phyloP scores from a whole-genome alignment of 2,329 filamentous ascomycete genomes.

The Furcasterigmium sp. region DNA sequence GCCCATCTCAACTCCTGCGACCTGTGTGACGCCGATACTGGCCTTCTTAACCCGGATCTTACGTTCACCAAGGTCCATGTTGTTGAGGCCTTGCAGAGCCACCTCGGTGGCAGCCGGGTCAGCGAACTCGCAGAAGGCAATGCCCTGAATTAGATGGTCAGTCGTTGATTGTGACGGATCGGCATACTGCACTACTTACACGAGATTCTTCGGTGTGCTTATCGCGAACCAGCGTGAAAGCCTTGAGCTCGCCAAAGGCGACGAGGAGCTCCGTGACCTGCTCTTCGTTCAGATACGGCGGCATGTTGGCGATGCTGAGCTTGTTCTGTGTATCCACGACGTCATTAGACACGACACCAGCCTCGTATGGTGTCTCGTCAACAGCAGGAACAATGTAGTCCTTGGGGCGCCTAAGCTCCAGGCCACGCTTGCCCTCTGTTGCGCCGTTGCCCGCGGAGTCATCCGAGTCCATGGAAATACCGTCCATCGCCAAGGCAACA shows the following conservation, averaged over 20 bases:
- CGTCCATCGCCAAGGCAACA: slow-evolving; percentile 83
- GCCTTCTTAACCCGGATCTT: slow-evolving; percentile 82
- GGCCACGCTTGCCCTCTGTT: slow-evolving; percentile 44
- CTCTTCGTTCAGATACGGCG: slow-evolving; percentile 80
- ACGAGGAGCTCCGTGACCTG: slow-evolving; percentile 87
- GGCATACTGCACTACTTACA: slow-evolving; percentile 46
- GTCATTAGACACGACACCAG: slow-evolving; percentile 69
- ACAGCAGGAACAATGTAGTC: slow-evolving; percentile 92
- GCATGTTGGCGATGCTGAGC: slow-evolving; percentile 87
- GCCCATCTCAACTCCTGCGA: slow-evolving; percentile 85
- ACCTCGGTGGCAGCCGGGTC: slow-evolving; percentile 74
- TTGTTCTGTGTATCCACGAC: slow-evolving; percentile 95
- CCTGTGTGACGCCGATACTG: slow-evolving; percentile 91
- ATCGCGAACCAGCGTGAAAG: slow-evolving; percentile 88
- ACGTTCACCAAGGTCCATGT: slow-evolving; percentile 87
- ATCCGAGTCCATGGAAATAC: slow-evolving; percentile 78
- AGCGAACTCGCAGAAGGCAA: slow-evolving; percentile 93
- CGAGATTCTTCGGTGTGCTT: slow-evolving; percentile 78
- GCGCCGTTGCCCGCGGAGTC: slow-evolving; percentile 51
- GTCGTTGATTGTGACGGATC: not conserved
- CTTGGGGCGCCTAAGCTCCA: slow-evolving; percentile 82
- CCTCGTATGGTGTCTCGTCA: slow-evolving; percentile 66
- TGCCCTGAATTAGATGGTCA: slow-evolving; percentile 56
- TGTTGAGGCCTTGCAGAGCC: slow-evolving; percentile 85
- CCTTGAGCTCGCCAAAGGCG: slow-evolving; percentile 88